Base-by-base conservation (phyloP, 139 green algal species). In the Eudorina sp. region DNA sequence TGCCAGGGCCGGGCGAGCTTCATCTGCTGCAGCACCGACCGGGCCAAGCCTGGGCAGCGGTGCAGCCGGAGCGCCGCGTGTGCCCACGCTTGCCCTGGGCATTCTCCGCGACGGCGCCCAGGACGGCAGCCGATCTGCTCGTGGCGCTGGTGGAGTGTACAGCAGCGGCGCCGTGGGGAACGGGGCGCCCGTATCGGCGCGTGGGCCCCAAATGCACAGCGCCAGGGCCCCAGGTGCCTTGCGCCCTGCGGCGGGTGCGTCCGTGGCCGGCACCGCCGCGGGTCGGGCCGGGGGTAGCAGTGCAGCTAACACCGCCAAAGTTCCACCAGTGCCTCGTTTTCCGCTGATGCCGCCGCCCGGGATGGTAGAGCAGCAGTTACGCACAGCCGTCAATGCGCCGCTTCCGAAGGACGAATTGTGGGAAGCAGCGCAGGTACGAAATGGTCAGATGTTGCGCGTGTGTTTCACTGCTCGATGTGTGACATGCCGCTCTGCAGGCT, bases 361-460 rank as follows among this genome's bases (percentile, higher is more conserved):
- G 11, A 1, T 62, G 2, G 73, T 64, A 34, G 75, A 83, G 19
- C 75, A 83, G 51, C 75, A 68, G 53, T 34, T 84, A 9, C 34
- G 25, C 23, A 53, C 23, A 1, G 77, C 77, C 9, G 53, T 84
- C 14, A 62, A 45, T 14, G 53, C 36, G 34, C 77, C 77, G 2
- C 77, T 84, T 21, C 77, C 77, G 27, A 84, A 70, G 34, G 77
- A 84, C 53, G 77, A 84, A 21, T 36, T 84, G 16, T 84, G 77
- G 77, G 77, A 84, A 36, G 77, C 77, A 1, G 77, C 77, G 7
- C 77, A 84, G 77, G 77, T 84, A 43, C n/a, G n/a, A n/a, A n/a
- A n/a, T n/a, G n/a, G n/a, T n/a, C n/a, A n/a, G n/a, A n/a, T n/a
- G n/a, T n/a, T n/a, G n/a, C n/a, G n/a, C n/a, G n/a, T n/a, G n/a